phyloP scores from a whole-genome alignment of 2,329 filamentous ascomycete species.

The Neonectria faginata region DNA sequence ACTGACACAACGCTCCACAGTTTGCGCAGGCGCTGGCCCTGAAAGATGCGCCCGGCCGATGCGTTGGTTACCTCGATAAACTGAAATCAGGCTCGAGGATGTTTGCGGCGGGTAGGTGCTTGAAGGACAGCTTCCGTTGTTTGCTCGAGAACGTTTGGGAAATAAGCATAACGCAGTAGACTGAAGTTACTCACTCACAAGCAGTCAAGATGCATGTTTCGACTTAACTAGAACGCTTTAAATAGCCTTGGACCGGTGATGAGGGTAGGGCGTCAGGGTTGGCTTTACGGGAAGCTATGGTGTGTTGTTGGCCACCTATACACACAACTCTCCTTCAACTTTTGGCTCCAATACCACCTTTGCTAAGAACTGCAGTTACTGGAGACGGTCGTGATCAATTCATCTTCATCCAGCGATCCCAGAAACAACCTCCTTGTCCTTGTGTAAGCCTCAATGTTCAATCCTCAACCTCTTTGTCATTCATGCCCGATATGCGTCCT shows the following conservation, averaged over 20 bases:
- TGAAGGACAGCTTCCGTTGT: not conserved
- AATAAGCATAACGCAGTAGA: too few relatives aligned
- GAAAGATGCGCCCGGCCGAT: not conserved
- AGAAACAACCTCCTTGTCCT: not conserved
- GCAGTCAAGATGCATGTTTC: slow-evolving; percentile 8
- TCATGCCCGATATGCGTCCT: too few relatives aligned
- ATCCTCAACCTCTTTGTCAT: too few relatives aligned
- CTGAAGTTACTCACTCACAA: not conserved
- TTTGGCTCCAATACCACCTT: not conserved
- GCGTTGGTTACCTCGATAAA: not conserved
- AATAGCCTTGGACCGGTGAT: not conserved
- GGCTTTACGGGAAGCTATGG: not conserved
- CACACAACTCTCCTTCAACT: not conserved
- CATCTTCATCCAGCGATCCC: not conserved
- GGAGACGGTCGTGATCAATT: not conserved
- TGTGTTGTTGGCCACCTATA: not conserved
- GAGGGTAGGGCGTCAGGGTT: not conserved
- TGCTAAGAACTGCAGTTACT: not conserved
- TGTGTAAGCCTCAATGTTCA: too few relatives aligned
- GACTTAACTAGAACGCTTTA: not conserved
- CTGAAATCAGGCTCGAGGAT: slow-evolving; percentile 9
- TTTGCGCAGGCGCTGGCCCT: not conserved
- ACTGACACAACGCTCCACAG: not conserved
- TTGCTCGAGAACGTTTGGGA: not conserved
- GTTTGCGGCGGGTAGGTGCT: not conserved